phyloP scores from a whole-genome alignment of 306 rosid species.

The Rosa multiflora region DNA sequence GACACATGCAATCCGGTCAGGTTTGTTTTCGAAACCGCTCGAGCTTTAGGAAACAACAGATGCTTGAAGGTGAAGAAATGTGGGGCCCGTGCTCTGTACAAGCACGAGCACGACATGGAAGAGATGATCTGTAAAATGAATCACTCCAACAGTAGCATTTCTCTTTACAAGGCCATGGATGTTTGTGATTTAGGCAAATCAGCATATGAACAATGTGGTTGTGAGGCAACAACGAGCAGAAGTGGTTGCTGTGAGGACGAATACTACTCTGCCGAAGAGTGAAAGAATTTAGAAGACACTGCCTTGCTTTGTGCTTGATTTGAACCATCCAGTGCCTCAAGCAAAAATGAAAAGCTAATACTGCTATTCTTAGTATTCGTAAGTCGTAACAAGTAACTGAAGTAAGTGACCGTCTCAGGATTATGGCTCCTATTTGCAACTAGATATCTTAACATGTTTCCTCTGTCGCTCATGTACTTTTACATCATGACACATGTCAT shows the following conservation, averaged over 20 bases:
- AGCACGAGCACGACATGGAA: not conserved
- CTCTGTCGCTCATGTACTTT: no score
- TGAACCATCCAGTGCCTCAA: no score
- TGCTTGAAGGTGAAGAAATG: not conserved
- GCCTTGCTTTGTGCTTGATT: no score
- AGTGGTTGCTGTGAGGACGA: not conserved
- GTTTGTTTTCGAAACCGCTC: not conserved
- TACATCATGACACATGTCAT: no score
- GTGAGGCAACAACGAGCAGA: not conserved
- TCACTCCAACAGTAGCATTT: not conserved
- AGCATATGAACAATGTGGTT: not conserved
- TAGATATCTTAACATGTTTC: not conserved
- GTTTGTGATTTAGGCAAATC: not conserved
- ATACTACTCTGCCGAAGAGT: not conserved
- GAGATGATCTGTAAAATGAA: not conserved
- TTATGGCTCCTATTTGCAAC: no score
- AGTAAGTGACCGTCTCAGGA: no score
- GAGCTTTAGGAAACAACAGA: no score
- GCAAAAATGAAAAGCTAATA: no score
- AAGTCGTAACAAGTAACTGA: no score
- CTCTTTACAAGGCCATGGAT: not conserved
- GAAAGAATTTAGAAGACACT: not conserved
- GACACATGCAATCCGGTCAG: not conserved
- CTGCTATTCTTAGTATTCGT: no score
- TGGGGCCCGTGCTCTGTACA: not conserved